A percentile compares a stretch with the other conserved stretches of the same genome.
These are phyloP conservation scores for Hygrophorus russula DNA, from an alignment of 768 basidiomycete genomes.

Conservation along the genomic window DNA sequence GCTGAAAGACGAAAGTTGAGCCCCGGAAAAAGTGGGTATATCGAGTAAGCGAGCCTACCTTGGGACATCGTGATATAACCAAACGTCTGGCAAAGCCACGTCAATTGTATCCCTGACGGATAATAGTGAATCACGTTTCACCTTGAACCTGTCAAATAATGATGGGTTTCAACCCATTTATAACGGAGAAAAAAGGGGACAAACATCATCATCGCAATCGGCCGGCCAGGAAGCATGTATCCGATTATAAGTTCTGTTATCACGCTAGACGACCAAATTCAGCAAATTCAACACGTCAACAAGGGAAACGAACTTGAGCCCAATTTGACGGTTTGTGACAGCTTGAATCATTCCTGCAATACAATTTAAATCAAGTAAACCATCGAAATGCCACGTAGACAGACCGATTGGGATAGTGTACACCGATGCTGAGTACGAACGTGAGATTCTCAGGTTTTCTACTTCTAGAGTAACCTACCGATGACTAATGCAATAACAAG, in stretches of 20 bases:
- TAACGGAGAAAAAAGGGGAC: no score
- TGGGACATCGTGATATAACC: conserved; percentile 17
- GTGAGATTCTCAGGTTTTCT: background rate
- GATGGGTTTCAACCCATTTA: conserved; percentile 1
- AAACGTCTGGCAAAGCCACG: conserved; percentile 41
- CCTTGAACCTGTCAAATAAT: conserved; percentile 24
- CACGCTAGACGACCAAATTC: conserved; percentile 27
- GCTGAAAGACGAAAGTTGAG: conserved; percentile 20
- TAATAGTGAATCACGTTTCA: conserved; percentile 4
- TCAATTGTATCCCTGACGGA: no score
- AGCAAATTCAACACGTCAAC: conserved; percentile 44
- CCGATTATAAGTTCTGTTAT: conserved; percentile 77
- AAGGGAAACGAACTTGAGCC: conserved; percentile 31
- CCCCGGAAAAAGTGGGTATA: no score
- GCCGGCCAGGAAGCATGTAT: conserved; percentile 66
- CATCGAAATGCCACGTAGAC: no score
- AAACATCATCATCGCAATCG: conserved; percentile 78
- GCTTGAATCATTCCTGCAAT: conserved; percentile 52
- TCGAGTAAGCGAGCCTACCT: conserved; percentile 1
- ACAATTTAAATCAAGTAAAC: background rate
- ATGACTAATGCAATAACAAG: conserved; percentile 64
- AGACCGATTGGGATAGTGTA: conserved; percentile 60
- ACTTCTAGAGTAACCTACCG: conserved; percentile 20
- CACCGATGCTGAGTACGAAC: conserved; percentile 27
- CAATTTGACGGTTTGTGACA: conserved; percentile 39